phyloP scores from a whole-genome alignment of 805 yeast species.

The Candida germanica region DNA sequence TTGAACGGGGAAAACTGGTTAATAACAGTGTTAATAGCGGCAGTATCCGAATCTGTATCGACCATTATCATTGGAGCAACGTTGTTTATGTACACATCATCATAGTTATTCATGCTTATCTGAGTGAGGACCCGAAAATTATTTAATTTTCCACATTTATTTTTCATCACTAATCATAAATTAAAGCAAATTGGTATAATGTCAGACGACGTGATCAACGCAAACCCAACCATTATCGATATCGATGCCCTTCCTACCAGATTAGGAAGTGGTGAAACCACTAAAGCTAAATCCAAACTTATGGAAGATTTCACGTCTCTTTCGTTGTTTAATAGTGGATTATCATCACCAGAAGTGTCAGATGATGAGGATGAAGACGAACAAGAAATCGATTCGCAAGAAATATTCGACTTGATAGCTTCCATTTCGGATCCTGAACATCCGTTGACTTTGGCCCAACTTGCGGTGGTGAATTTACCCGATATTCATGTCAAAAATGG shows the following conservation, averaged over 20 bases:
- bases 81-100: constrained; percentile 25
- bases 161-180: no score
- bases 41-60: not conserved
- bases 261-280: constrained; percentile 13
- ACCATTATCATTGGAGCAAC: constrained; percentile 32
- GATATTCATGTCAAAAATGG: constrained; percentile 74
- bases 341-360: constrained; percentile 9
- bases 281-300: not conserved
- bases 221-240: constrained; percentile 85
- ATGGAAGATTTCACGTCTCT: constrained; percentile 21
- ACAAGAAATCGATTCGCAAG: constrained; percentile 83
- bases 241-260: constrained; percentile 75
- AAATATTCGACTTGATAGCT: constrained; percentile 81
- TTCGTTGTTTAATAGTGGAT: constrained; percentile 24
- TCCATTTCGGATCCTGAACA: constrained; percentile 96
- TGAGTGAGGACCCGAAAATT: no score
- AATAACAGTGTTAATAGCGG: no score
- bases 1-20: constrained; percentile 1
- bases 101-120: constrained; percentile 33
- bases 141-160: not conserved
- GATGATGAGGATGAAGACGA: constrained; percentile 33
- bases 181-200: no score
- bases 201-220: constrained; percentile 52
- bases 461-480: constrained; percentile 83
- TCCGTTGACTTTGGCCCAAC: constrained; percentile 89